Base-by-base conservation (phyloP, 169 alveolate genomes). In the Babesia bovis region DNA sequence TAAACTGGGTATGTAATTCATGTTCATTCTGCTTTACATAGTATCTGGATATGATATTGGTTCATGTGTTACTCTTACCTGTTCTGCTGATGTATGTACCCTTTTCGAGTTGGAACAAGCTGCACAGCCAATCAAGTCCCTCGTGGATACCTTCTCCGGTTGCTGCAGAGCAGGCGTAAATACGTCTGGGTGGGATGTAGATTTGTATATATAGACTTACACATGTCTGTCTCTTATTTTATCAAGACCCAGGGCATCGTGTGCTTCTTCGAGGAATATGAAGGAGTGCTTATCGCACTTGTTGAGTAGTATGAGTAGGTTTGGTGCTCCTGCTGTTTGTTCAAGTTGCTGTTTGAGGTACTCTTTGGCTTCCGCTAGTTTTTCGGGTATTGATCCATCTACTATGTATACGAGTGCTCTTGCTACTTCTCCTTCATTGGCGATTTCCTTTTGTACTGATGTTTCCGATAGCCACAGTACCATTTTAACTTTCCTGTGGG, bases 51-150 rank as follows among this genome's bases (percentile, higher is more conserved):
- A 40, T 26, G 32, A 3, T 58, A 33, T 13, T 0, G 7, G 10
- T 53, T n/a, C n/a, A 36, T 30, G 30, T 7, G 30, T 9, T 25
- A n/a, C 5, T 5, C 56, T 6, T 41, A 59, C 69, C 69, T 45
- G 30, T 58, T 21, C 83, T 26, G 57, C 59, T 57, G 25, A 71
- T 42, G 38, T 47, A 59, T 7, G 28, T 38, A n/a, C 73, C 83
- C 25, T 49, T 61, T 1, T 42, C 38, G 13, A 60, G 23, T 40
- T 71, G 35, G 44, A 71, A 71, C 73, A 47, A 58, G 66, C 60
- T 47, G 73, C 83, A 71, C 53, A 71, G 59, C 83, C 83, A 71
- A 25, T 71, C 83, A 23, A 71, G 44, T 12, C 56, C 83, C 33
- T 56, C 83, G 15, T 57, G 35, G 2, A 71, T 71, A 15, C 83